Base-by-base conservation (phyloP, 139 green algal species). In the Asterochloris erici region DNA sequence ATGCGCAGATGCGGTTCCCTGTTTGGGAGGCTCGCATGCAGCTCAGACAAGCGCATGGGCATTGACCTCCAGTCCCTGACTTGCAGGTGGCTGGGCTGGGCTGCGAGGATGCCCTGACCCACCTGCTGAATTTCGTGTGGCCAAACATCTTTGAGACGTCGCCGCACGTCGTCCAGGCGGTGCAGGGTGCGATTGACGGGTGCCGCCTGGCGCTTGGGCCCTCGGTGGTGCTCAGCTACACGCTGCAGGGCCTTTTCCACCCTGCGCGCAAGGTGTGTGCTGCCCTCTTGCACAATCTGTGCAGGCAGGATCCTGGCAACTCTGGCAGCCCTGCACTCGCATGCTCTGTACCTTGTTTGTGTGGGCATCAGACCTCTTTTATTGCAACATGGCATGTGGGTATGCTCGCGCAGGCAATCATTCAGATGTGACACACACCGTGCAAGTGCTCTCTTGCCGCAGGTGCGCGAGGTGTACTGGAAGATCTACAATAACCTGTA, bases 101-200 rank as follows among this genome's bases (percentile, higher is more conserved):
- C 70, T 99, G 97, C 86, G 97, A 99, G 89, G 97, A 99, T 83
- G 94, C 95, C 15, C 85, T 99, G 54, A 89, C 91, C 29, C 97
- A 99, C 91, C 91, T 99, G 82, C 89, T 99, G 74, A 99, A 99
- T 86, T 97, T 93, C 81, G 91, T 99, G 79, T 99, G 96, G 96
- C 97, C 97, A 66, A 99, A 99, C 91, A 95, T 99, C 66, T 98
- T 99, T 84, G 97, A 99, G 92, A 93, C 89, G 24, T 93, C 86
- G 23, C 97, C 97, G 28, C 97, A 99, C 89, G 85, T 99, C 26
- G 91, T 98, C 78, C 94, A 98, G 77, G 95, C 94, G 0, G 94
- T 98, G 21, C 96, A 88, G 76, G 95, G 94, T 2, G 96, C 97
- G 21, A 92, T 99, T 54, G 96, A 99, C 54, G 96, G 93, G 69